Base-by-base conservation (phyloP, 208 protist species). In the Novymonas esmeraldas region DNA sequence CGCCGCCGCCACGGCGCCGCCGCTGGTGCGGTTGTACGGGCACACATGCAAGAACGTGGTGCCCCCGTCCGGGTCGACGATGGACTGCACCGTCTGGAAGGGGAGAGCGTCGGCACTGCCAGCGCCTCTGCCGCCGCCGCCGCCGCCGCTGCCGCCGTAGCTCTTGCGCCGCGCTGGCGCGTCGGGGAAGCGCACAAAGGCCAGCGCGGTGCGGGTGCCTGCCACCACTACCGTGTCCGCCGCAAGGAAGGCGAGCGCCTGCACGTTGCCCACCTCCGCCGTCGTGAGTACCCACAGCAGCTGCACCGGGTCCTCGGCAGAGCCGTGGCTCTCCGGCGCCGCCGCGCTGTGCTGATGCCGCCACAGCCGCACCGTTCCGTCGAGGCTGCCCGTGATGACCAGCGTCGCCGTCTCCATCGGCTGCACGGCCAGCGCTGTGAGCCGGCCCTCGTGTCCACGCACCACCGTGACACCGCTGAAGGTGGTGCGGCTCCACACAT, bases 351-450 rank as follows among this genome's bases (percentile, higher is more conserved):
- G 59, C 31, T 29, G 29, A 60, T 95, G 78, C 10, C 56, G 20
- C 92, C 92, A 97, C 16, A 95, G 44, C 20, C 80, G 64, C 16
- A 97, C 59, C 5, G 59, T 66, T 16, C 76, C 58, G 50, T 98
- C 91, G 2, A 89, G 60, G 22, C 82, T 80, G 16, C 85, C 83
- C 18, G 92, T 93, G 3, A 81, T 91, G 22, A 97, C 10, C 0
- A 85, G 34, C 13, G 68, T 44, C 5, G 20, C 6, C 28, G 69
- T 62, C 10, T 83, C 76, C 36, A 67, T 63, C 55, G 81, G 66
- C 33, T 56, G 64, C 11, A 88, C 78, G 10, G 74, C 82, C 50
- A 94, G 62, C 6, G 78, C 79, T 1, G 79, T 89, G 11, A 96
- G 72, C 10, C 87, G 87, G 14, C 58, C 80, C 31, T 73, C 56